Percentiles rank a stretch among this genome's conserved stretches.
phyloP scores from a whole-genome alignment of 208 protist genomes.

The Polymyxa betae region DNA sequence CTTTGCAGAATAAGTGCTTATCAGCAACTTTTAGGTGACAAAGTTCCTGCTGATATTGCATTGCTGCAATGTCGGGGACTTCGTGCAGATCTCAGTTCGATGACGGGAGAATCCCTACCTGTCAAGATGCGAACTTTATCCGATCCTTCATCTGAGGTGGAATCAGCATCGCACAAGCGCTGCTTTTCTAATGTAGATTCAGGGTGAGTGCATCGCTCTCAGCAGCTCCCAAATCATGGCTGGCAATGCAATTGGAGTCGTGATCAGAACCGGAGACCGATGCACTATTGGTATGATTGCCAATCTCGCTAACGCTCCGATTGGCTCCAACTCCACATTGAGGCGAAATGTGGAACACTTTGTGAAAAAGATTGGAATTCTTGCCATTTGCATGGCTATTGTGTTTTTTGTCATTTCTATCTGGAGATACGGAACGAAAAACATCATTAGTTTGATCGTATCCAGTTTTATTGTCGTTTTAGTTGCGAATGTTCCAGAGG shows the following conservation, averaged over 20 bases:
- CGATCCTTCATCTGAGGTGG: not conserved
- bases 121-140: conserved; percentile 11
- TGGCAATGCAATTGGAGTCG: conserved; percentile 75
- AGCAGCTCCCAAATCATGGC: conserved; percentile 71
- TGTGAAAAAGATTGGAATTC: conserved; percentile 55
- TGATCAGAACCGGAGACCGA: conserved; percentile 77
- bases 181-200: not conserved
- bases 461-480: conserved; percentile 66
- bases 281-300: conserved; percentile 82
- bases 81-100: conserved; percentile 34
- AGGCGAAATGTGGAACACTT: conserved; percentile 77
- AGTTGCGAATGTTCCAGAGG: conserved; percentile 83
- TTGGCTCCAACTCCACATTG: conserved; percentile 58
- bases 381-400: not conserved
- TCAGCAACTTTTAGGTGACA: not conserved
- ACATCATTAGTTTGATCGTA: not conserved
- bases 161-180: not conserved
- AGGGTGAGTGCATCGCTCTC: conserved; percentile 72
- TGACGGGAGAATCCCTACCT: conserved; percentile 9
- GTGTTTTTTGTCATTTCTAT: conserved; percentile 57
- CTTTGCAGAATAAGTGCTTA: not conserved
- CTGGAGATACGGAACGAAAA: not conserved
- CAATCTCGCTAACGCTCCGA: conserved; percentile 59
- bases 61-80: not conserved
- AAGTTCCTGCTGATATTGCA: conserved; percentile 42